phyloP scores from a whole-genome alignment of 352 stramenopile species.

The Thraustochytrium sp. region DNA sequence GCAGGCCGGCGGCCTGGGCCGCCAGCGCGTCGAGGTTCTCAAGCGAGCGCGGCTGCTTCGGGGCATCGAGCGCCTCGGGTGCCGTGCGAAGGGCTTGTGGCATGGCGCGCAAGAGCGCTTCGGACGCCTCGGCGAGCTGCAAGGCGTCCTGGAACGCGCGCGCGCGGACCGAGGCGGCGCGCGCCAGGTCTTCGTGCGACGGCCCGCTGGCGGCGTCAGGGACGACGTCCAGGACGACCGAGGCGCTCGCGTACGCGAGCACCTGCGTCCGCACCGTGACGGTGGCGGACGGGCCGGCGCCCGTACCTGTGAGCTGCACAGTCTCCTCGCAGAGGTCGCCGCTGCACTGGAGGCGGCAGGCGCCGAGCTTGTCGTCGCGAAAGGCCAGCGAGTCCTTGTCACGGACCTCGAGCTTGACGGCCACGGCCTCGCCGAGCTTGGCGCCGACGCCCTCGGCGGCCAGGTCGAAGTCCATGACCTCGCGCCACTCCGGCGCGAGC shows the following conservation, averaged over 20 bases:
- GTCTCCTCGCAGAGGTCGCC: not conserved
- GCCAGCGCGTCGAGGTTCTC: not conserved
- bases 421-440: not conserved
- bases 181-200: not conserved
- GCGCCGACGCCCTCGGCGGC: not conserved
- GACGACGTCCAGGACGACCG: not conserved
- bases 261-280: not conserved
- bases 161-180: not conserved
- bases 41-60: not conserved
- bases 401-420: not conserved
- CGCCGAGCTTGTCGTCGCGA: not conserved
- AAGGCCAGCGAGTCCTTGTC: slow-evolving; percentile 11
- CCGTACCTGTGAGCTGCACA: not conserved
- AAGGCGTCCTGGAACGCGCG: not conserved
- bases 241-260: not conserved
- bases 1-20: not conserved
- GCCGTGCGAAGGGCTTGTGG: not conserved
- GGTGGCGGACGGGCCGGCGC: not conserved
- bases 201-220: not conserved
- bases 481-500: not conserved
- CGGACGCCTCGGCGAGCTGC: not conserved
- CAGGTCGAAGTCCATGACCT: not conserved
- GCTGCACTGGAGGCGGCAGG: not conserved
- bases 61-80: not conserved
- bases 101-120: not conserved